A percentile compares a stretch with the other conserved stretches of the same genome.
Conservation (phyloP, 441 rosid genomes). For the Kokia cookei region DNA sequence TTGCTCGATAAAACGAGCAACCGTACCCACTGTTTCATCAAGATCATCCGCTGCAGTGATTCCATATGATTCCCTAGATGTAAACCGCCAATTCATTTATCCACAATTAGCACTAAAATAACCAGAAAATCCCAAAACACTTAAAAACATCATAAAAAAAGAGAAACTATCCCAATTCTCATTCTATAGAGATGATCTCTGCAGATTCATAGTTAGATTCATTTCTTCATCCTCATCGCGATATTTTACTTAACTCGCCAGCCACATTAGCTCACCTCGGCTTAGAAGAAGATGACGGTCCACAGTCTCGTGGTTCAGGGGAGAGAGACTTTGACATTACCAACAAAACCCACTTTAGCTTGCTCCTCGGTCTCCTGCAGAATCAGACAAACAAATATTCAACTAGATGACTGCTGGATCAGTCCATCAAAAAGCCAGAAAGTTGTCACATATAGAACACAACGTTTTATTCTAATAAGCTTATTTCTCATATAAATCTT, state of each 20-base stretch:
- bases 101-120: slow-evolving; percentile 2
- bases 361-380: slow-evolving; percentile 27
- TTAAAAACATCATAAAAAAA: not conserved
- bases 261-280: slow-evolving; percentile 23
- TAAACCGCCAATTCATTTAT: not conserved
- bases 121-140: not conserved
- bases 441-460: not conserved
- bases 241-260: not conserved
- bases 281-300: slow-evolving; percentile 23
- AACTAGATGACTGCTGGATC: not conserved
- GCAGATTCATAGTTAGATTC: not conserved
- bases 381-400: slow-evolving; percentile 7
- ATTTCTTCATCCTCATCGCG: not conserved
- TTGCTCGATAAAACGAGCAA: slow-evolving; percentile 73
- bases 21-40: slow-evolving; percentile 54
- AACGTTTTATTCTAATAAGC: not conserved
- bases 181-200: not conserved
- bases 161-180: not conserved
- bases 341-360: slow-evolving; percentile 23
- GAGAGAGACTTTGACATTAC: slow-evolving; percentile 65
- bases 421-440: not conserved
- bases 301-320: slow-evolving; percentile 33
- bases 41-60: slow-evolving; percentile 42
- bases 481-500: not conserved
- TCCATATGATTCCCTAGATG: slow-evolving; percentile 48